A percentile compares a stretch with the other conserved stretches of the same genome.
Conservation (phyloP, 139 green algal genomes). For the Astrephomene gubernaculifera region DNA sequence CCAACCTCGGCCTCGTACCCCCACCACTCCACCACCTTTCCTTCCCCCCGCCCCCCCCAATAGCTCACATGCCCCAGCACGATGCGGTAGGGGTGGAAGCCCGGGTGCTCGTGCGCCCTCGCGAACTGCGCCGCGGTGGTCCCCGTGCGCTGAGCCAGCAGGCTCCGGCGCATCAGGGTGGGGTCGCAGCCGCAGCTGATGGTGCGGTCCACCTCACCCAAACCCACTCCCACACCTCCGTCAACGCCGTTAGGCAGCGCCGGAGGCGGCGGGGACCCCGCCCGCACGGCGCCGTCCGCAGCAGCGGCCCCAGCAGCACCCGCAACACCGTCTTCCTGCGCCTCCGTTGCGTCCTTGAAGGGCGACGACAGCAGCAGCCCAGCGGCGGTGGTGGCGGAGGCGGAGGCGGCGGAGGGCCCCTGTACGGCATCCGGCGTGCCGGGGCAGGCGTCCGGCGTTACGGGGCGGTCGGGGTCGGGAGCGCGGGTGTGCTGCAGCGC, state of each 20-base stretch:
- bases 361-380: too few relatives aligned
- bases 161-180: conserved; percentile 35
- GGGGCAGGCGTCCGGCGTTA: not conserved
- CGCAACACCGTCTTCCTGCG: too few relatives aligned
- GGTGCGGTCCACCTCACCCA: too few relatives aligned
- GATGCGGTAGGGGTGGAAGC: conserved; percentile 91
- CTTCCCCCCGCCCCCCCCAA: not conserved
- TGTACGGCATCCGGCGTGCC: not conserved
- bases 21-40: too few relatives aligned
- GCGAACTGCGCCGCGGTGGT: conserved; percentile 32
- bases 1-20: not conserved
- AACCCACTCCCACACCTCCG: too few relatives aligned
- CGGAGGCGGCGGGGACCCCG: too few relatives aligned
- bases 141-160: conserved; percentile 28
- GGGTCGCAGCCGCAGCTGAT: too few relatives aligned
- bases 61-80: conserved; percentile 84
- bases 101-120: conserved; percentile 63
- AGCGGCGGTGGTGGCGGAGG: conserved; percentile 1
- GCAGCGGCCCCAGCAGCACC: too few relatives aligned
- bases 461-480: not conserved
- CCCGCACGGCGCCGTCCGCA: too few relatives aligned
- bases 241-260: too few relatives aligned
- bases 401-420: not conserved
- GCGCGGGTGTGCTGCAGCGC: too few relatives aligned
- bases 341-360: not conserved